Evolutionary conservation across 164 flowering plant species (phyloP), one percentile per base, ranked within the genome.

Genomic region (Berberis thunbergii): DNA sequence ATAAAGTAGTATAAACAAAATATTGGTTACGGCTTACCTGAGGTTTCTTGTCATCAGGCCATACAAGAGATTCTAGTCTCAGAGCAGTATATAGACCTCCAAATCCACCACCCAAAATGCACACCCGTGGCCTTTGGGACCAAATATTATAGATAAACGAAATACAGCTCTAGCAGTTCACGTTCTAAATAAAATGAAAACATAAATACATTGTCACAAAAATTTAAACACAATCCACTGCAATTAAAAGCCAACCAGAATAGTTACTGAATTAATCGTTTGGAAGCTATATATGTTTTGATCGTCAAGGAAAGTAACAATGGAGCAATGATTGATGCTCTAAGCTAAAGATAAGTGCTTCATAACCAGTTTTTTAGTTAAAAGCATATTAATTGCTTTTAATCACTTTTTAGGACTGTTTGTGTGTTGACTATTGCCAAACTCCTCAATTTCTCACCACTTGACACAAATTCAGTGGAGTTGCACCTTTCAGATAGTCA

Each of bases 21-120:
- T 6, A 11, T 6, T 6, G 52, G 52, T 6, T 49, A 49, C 52
- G 11, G 52, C 52, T 8, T 56, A 93, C 99, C 82, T 94, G 95
- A 49, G 99, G 99, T 65, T 79, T 91, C 75, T 89, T 91, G 63
- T 79, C 85, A 62, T 81, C 81, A 63, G 93, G 89, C 99, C 99
- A 94, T 12, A 64, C 76, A 70, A 94, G 93, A 45, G 99, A 94
- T 71, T 94, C 96, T 57, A 94, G 76, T 75, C 99, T 85, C 57
- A 94, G 69, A 67, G 99, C 97, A 61, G 99, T 94, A 65, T 94
- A 94, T 53, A 91, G 74, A 48, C 99, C 99, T 70, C 99, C 99
- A 81, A 94, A 94, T 57, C 99, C 97, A 75, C 97, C 99, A 69
- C 97, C 99, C 54, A 94, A 69, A 52, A 94, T 94, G 77, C 97